These are phyloP conservation scores for Gyrodon lividus DNA, from an alignment of 768 basidiomycete genomes.

Conservation along the genomic window DNA sequence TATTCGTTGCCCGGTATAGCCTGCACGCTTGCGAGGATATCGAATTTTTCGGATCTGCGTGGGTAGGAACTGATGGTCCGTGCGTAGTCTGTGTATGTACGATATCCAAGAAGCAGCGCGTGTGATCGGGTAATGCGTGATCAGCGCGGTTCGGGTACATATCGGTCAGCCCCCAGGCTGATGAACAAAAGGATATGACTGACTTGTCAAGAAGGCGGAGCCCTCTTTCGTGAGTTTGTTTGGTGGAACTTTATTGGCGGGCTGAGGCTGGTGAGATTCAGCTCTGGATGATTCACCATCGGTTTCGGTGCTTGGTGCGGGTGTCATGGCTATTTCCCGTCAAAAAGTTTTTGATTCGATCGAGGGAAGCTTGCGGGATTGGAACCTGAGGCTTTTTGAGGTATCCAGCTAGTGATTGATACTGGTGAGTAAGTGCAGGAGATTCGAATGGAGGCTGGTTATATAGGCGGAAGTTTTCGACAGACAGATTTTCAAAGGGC, in stretches of 20 bases:
- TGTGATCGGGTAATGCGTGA: no score
- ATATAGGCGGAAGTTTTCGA: no score
- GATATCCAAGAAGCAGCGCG: background rate
- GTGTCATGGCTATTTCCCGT: background rate
- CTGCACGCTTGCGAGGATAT: slow-evolving; percentile 12
- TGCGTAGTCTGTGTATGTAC: slow-evolving; percentile 19
- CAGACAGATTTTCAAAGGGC: no score
- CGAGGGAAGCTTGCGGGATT: no score
- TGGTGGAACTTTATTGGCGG: no score
- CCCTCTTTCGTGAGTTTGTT: background rate
- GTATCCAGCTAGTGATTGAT: no score
- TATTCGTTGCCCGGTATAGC: slow-evolving; percentile 23
- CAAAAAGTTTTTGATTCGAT: no score
- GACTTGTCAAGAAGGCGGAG: background rate
- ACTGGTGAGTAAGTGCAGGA: no score
- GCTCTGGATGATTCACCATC: background rate
- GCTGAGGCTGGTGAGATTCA: background rate
- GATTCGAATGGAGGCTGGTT: no score
- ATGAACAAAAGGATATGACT: background rate
- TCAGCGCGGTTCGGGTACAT: no score
- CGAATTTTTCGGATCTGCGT: slow-evolving; percentile 6
- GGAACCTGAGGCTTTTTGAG: no score
- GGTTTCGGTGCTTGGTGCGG: background rate
- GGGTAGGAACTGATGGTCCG: slow-evolving; percentile 16
- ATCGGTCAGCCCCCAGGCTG: background rate